Evolutionary conservation across 164 flowering plant species (phyloP), one percentile per base, ranked within the genome.

Genomic region (Litsea cubeba): DNA sequence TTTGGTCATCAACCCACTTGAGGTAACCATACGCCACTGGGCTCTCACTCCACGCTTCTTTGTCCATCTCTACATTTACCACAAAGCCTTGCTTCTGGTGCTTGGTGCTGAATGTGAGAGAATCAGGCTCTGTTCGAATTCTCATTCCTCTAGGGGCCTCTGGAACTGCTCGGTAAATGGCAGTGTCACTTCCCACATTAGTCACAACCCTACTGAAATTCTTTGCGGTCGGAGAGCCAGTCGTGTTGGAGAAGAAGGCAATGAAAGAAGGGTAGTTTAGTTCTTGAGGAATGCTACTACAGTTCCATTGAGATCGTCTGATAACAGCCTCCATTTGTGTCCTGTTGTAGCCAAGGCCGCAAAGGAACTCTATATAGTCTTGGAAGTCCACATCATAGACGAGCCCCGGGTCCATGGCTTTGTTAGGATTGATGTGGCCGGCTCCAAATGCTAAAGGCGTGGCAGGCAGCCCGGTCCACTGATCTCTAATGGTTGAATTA

Each of bases 321-420:
- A 15, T 22, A 17, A 68, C 11, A 14, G 65, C 32, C 25, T 11
- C 18, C 57, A 89, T 79, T 54, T 90, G 89, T 11, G 68, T 64
- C 64, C 2, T 24, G 40, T 84, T 87, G 84, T 71, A 82, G 17
- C 83, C 81, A 82, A 85, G 69, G 12, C 74, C 71, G 69, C 92
- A 87, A 2, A 90, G 81, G 46, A 84, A 80, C 12, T 71, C 71
- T 1, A 83, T 30, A 50, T 85, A 84, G 51, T 85, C 88, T 25
- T 83, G 73, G 51, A 76, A 26, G 20, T 46, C 25, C 11, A 8
- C 5, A 66, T 86, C 87, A 65, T 85, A 85, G 1, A 88, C 63
- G 5, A 86, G 85, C 0, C 88, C 87, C 0, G 88, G 83, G 66
- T 78, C 81, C 73, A 74, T 23, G n/a, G 79, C 75, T 25, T 62